Evolutionary conservation across 2,329 filamentous ascomycete genomes (phyloP).

Genomic region (Claviceps quebecensis): DNA sequence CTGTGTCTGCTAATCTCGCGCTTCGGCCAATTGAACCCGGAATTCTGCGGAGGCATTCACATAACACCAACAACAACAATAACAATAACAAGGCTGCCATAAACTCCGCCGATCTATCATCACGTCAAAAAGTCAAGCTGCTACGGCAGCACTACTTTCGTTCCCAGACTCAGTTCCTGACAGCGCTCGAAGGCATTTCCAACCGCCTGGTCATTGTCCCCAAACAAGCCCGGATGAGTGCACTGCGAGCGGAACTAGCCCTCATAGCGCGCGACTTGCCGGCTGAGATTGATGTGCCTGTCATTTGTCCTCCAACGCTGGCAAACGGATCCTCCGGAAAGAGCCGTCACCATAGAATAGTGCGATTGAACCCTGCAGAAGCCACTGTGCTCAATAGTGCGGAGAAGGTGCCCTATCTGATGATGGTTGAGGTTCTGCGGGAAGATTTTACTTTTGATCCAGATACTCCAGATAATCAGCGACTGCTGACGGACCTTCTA

Average conservation of each 20-base stretch:
- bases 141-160: conserved; percentile 72
- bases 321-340: conserved; percentile 59
- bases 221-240: conserved; percentile 68
- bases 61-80: conserved; percentile 35
- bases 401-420: conserved; percentile 70
- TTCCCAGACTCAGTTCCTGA: conserved; percentile 67
- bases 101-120: conserved; percentile 47
- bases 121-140: conserved; percentile 54
- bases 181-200: conserved; percentile 69
- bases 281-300: conserved; percentile 69
- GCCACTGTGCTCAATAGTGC: conserved; percentile 77
- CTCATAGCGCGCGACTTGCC: conserved; percentile 70
- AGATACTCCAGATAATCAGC: conserved; percentile 56
- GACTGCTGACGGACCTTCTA: conserved; percentile 44
- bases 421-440: conserved; percentile 71
- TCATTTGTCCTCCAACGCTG: conserved; percentile 64
- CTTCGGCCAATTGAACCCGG: conserved; percentile 30
- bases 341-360: conserved; percentile 70
- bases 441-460: conserved; percentile 78
- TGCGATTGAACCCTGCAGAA: conserved; percentile 70
- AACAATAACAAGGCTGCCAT: conserved; percentile 43
- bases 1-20: conserved; percentile 38
- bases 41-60: conserved; percentile 46
- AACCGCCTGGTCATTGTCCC: conserved; percentile 73
- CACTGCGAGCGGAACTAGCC: conserved; percentile 65